Base-by-base conservation (phyloP, 176 grass and related monocot species). In the Phyllostachys edulis region DNA sequence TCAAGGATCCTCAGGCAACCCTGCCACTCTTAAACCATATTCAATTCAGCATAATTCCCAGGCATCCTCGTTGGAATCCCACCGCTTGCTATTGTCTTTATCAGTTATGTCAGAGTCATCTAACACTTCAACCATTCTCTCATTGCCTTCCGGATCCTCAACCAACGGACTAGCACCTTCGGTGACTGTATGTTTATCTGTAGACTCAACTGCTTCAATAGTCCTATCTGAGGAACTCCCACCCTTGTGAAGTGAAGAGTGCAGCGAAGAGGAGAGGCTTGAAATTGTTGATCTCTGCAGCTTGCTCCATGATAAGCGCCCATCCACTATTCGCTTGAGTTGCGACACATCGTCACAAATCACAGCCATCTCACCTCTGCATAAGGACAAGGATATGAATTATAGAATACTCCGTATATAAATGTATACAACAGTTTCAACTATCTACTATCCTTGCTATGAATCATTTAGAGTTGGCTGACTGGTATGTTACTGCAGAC, bases 311-410 rank as follows among this genome's bases (percentile, higher is more conserved):
- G 87, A 83, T 14, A 91, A 37, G 27, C 77, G 79, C 32, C 20
- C 85, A 61, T 92, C 63, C 60, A 92, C 89, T 85, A 89, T 85
- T 83, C 18, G 73, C 83, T 90, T 89, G 12, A 94, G 90, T 37
- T 77, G 47, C 0, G 67, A 75, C 14, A 90, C 90, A 32, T 88
- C 87, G 63, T 87, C 86, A 80, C 73, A 90, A 20, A 87, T 78
- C 32, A 85, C 87, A 27, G 90, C 69, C 77, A 94, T 88, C 67
- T 92, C 89, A 63, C 85, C 87, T 88, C 92, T 94, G 85, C 62
- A 70, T 29, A 60, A 69, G 50, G 21, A 55, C 21, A 89, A 70
- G 39, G 9, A 44, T 57, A 82, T 55, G 14, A 74, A 77, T 84
- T n/a, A 32, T 36, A n/a, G n/a, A 86, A 15, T 51, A 18, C 70